Evolutionary conservation across 2,329 filamentous ascomycete genomes (phyloP), one percentile per base, ranked within the genome.

Genomic region (Beauveria sp.): DNA sequence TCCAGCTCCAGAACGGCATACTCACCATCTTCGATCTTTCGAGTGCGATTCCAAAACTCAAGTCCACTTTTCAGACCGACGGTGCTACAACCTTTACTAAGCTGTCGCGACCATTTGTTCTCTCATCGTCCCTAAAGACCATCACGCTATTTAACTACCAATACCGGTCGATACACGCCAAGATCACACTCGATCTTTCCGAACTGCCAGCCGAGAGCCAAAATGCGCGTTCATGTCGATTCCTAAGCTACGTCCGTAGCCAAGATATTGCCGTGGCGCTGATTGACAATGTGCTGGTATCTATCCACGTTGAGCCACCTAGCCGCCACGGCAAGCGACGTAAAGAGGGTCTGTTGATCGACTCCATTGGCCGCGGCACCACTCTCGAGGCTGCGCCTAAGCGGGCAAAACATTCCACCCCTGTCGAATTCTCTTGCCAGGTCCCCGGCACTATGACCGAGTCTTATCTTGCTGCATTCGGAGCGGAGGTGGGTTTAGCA

Each of bases 321-420:
- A 80, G 80, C 67, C 76, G 74, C 51, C 78, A 82, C n/a, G 77
- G 78, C 62, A 81, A 78, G 64, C 81, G 83, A 72, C 78, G 81
- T 43, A 81, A 81, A 45, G 81, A 84, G 57, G 86, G 87, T 9
- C 77, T 90, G 8, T 75, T 93, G 28, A 87, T 90, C 40, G 88
- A 93, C 69, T 88, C 89, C 0, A 84, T 93, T 59, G 87, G 88
- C 1, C 86, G 86, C 63, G 88, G 87, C 3, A 75, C 78, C 1
- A 72, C 74, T 12, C 67, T 75, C 4, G 75, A 77, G 65, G 66
- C 75, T 45, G 65, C 71, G 20, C 58, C 69, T 6, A 75, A 77
- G 64, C 73, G 69, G 52, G 63, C 60, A 5, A 72, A 71, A 63
- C 67, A 66, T 38, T 72, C 73, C 5, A 68, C 68, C 2, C 61